A percentile compares a stretch with the other conserved stretches of the same genome.
Conservation (phyloP, 192 early-diverging fungal species). For the Haplosporangium gracile region DNA sequence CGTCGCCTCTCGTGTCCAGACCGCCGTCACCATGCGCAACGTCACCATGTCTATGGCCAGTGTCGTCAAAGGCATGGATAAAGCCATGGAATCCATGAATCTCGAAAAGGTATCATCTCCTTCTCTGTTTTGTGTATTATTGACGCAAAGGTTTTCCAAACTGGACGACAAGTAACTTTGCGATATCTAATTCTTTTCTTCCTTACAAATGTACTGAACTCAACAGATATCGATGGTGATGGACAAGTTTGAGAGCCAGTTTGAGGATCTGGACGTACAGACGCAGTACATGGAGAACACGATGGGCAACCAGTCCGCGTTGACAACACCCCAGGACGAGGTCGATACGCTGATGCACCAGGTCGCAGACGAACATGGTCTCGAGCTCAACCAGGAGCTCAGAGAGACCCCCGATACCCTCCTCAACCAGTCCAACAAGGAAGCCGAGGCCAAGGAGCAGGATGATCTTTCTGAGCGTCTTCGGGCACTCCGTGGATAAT, state of each 20-base stretch:
- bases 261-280: conserved; percentile 98
- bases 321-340: conserved; percentile 91
- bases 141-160: not conserved
- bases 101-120: conserved; percentile 82
- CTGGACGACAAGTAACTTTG: too few relatives aligned
- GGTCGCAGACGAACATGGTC: conserved; percentile 95
- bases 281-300: conserved; percentile 96
- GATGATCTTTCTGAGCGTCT: conserved; percentile 61
- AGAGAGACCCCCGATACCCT: conserved; percentile 64
- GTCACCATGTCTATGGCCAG: conserved; percentile 85
- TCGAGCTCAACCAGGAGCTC: conserved; percentile 87
- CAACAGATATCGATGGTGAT: conserved; percentile 93
- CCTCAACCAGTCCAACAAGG: conserved; percentile 55
- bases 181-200: not conserved
- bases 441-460: conserved; percentile 61
- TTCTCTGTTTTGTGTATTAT: not conserved
- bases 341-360: conserved; percentile 96
- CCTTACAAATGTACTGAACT: not conserved
- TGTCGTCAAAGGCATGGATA: conserved; percentile 95
- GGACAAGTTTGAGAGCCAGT: conserved; percentile 98
- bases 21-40: conserved; percentile 92
- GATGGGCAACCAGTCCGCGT: conserved; percentile 89
- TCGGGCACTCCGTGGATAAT: conserved; percentile 61
- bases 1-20: conserved; percentile 91
- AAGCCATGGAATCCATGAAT: conserved; percentile 95